Percentiles rank a stretch among this genome's conserved stretches.
Conservation (phyloP, 2,329 filamentous ascomycete species). For the Xylaria sp. region DNA sequence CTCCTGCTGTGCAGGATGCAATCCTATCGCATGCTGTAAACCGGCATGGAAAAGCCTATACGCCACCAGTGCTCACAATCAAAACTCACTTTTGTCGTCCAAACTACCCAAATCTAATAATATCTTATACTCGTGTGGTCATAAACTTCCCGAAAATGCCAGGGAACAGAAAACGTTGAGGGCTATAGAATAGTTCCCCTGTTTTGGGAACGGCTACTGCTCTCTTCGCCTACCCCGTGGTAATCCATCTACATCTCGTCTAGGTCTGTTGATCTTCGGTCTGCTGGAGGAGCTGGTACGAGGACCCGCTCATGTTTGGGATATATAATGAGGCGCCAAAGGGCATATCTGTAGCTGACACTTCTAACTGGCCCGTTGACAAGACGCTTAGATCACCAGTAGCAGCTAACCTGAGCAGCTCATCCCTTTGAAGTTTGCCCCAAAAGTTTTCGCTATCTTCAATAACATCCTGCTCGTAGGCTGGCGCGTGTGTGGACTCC, state of each 20-base stretch:
- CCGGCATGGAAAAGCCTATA: neutral
- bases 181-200: neutral
- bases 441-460: conserved; percentile 38
- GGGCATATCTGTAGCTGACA: conserved; percentile 39
- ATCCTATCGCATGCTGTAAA: conserved; percentile 8
- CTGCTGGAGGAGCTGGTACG: conserved; percentile 38
- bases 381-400: conserved; percentile 46
- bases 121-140: neutral
- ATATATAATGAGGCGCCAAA: conserved; percentile 39
- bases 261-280: conserved; percentile 17
- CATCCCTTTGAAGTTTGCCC: conserved; percentile 40
- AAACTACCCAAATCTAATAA: conserved; percentile 9
- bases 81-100: conserved; percentile 24
- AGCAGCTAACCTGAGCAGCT: conserved; percentile 39
- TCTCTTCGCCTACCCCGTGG: neutral
- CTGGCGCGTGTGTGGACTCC: conserved; percentile 28
- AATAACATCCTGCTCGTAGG: conserved; percentile 25
- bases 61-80: neutral
- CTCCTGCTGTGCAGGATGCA: conserved; percentile 4
- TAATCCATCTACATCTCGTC: neutral
- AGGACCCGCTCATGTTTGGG: conserved; percentile 34
- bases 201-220: neutral
- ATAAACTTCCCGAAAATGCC: neutral
- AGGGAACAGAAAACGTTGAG: neutral
- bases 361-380: conserved; percentile 42